These are phyloP conservation scores for Fusarium luffae DNA, from an alignment of 2,329 filamentous ascomycete species.

Conservation along the genomic window DNA sequence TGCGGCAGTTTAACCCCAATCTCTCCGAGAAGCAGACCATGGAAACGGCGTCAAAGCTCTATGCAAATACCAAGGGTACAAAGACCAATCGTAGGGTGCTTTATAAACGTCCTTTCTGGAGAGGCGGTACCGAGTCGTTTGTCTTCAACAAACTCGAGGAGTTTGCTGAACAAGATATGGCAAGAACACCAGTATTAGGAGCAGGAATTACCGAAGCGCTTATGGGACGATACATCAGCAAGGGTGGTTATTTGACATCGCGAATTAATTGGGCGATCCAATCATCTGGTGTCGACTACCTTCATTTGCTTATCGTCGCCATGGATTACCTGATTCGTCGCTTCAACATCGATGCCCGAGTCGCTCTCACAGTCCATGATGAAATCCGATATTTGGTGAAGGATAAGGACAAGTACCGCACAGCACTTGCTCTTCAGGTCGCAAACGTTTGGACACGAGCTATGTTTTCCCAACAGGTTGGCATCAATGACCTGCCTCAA, in stretches of 20 bases:
- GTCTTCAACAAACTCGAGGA: constrained; percentile 99
- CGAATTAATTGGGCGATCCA: constrained; percentile 99
- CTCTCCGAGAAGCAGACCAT: constrained; percentile 83
- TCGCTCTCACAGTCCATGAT: constrained; percentile 95
- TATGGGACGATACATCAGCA: constrained; percentile 87
- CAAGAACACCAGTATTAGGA: constrained; percentile 89
- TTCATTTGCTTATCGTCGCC: constrained; percentile 89
- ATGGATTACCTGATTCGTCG: constrained; percentile 94
- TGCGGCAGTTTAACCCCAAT: constrained; percentile 91
- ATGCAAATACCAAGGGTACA: constrained; percentile 88
- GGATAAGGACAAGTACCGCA: constrained; percentile 85
- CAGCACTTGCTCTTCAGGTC: constrained; percentile 92
- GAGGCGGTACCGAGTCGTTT: constrained; percentile 94
- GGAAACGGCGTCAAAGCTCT: constrained; percentile 81
- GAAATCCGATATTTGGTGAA: constrained; percentile 95
- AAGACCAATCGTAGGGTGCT: constrained; percentile 82
- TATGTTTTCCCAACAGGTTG: constrained; percentile 97
- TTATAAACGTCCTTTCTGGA: constrained; percentile 85
- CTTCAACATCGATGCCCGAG: constrained; percentile 84
- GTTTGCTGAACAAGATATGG: constrained; percentile 93
- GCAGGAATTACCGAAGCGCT: constrained; percentile 97
- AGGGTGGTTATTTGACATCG: constrained; percentile 92
- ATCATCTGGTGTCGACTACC: constrained; percentile 95
- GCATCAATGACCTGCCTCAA: constrained; percentile 94
- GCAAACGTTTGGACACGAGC: constrained; percentile 96